Evolutionary conservation across 768 basidiomycete species (phyloP).

Genomic region (Trametes punicea): DNA sequence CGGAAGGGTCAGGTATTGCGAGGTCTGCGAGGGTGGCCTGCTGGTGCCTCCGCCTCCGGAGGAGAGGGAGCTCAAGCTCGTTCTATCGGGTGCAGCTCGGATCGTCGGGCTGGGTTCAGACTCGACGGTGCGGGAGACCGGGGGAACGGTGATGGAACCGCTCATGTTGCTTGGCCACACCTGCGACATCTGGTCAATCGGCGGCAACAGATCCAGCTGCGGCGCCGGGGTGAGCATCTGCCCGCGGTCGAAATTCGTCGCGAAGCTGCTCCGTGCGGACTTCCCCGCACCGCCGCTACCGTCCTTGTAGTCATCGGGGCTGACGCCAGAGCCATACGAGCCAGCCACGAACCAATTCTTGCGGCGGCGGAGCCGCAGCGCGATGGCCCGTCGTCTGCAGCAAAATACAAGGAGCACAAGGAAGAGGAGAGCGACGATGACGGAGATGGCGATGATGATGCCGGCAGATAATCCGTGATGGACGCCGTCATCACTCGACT

Average conservation of each 20-base stretch:
- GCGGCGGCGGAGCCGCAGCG: conserved; percentile 41
- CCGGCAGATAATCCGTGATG: conserved; percentile 39
- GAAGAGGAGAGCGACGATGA: conserved; percentile 31
- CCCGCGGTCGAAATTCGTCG: conserved; percentile 43
- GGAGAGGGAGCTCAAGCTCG: conserved; percentile 36
- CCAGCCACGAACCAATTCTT: conserved; percentile 45
- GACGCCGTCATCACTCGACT: conserved; percentile 7
- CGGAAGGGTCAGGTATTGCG: conserved; percentile 15
- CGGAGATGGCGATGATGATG: conserved; percentile 45
- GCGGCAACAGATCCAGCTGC: not conserved
- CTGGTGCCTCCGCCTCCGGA: conserved; percentile 12
- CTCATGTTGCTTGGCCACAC: conserved; percentile 17
- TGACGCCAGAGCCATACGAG: conserved; percentile 2
- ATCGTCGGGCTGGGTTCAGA: conserved; percentile 21
- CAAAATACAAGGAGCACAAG: conserved; percentile 39
- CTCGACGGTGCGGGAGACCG: conserved; percentile 13
- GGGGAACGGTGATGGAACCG: conserved; percentile 15
- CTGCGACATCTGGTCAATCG: conserved; percentile 6
- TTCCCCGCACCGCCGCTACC: conserved; percentile 5
- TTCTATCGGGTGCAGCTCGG: conserved; percentile 19
- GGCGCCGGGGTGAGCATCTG: conserved; percentile 11
- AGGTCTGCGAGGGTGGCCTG: conserved; percentile 10
- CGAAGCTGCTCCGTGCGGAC: conserved; percentile 58
- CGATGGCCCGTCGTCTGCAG: conserved; percentile 44
- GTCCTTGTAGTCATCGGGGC: conserved; percentile 21